phyloP scores from a whole-genome alignment of 495 filamentous ascomycete species.

The Lophiostoma macrostomum region DNA sequence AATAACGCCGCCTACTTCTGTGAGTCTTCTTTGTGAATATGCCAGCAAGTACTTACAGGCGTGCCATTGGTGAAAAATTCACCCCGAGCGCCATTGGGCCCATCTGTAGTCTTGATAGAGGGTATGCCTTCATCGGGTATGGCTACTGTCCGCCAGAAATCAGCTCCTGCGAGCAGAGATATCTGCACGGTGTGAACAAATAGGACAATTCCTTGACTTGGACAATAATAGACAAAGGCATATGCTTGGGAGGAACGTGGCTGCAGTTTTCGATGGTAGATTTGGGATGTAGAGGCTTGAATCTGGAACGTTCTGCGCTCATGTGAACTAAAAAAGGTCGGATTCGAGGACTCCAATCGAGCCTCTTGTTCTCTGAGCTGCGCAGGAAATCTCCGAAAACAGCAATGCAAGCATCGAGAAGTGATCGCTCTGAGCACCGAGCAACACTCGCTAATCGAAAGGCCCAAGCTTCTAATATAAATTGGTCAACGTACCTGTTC shows the following conservation, averaged over 20 bases:
- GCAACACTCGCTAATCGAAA: no score
- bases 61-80: constrained; percentile 62
- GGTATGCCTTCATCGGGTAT: constrained; percentile 34
- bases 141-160: constrained; percentile 35
- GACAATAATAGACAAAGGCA: background rate
- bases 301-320: no score
- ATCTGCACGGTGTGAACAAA: no score
- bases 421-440: no score
- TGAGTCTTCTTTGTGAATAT: background rate
- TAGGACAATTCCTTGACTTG: background rate
- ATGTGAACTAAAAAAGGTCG: no score
- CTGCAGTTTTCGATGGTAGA: no score
- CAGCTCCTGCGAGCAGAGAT: constrained; percentile 50
- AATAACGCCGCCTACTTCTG: constrained; percentile 34
- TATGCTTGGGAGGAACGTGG: no score
- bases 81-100: constrained; percentile 36
- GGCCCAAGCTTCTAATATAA: constrained; percentile 13
- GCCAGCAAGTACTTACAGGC: constrained; percentile 46
- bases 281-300: no score
- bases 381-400: no score
- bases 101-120: constrained; percentile 39
- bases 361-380: no score
- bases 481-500: constrained; percentile 29
- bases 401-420: no score
- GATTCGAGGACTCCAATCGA: no score